Evolutionary conservation across 1,139 yeast genomes (phyloP).

Genomic region (Suhomyces wounanorum): DNA sequence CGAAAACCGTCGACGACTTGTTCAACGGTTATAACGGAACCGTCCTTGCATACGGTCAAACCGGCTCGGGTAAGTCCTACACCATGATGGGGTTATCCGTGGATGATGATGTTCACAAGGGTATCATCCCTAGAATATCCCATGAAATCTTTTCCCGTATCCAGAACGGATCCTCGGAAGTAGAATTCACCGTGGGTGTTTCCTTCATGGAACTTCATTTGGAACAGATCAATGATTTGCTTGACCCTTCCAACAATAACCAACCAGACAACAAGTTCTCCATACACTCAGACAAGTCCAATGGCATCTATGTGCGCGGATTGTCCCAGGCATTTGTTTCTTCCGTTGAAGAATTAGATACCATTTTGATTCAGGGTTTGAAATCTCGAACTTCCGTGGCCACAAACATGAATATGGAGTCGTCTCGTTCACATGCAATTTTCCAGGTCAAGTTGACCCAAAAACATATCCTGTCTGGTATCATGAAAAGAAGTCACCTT

Average conservation of each 20-base stretch:
- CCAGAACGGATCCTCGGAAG: conserved; percentile 49
- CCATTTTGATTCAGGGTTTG: conserved; percentile 58
- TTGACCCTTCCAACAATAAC: conserved; percentile 26
- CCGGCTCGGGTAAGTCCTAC: conserved; percentile 84
- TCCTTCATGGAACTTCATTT: conserved; percentile 82
- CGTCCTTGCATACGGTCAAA: conserved; percentile 84
- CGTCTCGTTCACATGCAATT: conserved; percentile 83
- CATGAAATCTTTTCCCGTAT: conserved; percentile 65
- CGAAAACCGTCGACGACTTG: conserved; percentile 64
- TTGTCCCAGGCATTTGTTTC: conserved; percentile 63
- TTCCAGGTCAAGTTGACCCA: conserved; percentile 68
- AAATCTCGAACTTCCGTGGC: conserved; percentile 56
- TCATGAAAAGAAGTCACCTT: conserved; percentile 64
- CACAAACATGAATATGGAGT: conserved; percentile 74
- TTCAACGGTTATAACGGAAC: conserved; percentile 84
- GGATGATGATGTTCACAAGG: conserved; percentile 42
- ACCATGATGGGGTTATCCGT: conserved; percentile 75
- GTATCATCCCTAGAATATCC: conserved; percentile 75
- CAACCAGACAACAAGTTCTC: conserved; percentile 38
- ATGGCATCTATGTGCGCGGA: conserved; percentile 73
- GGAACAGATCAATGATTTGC: conserved; percentile 72
- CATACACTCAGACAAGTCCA: conserved; percentile 65
- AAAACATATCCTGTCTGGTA: conserved; percentile 55
- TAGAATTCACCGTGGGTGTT: conserved; percentile 68
- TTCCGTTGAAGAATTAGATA: conserved; percentile 58